phyloP scores from a whole-genome alignment of 306 rosid genomes.

The Vachellia collinsii region DNA sequence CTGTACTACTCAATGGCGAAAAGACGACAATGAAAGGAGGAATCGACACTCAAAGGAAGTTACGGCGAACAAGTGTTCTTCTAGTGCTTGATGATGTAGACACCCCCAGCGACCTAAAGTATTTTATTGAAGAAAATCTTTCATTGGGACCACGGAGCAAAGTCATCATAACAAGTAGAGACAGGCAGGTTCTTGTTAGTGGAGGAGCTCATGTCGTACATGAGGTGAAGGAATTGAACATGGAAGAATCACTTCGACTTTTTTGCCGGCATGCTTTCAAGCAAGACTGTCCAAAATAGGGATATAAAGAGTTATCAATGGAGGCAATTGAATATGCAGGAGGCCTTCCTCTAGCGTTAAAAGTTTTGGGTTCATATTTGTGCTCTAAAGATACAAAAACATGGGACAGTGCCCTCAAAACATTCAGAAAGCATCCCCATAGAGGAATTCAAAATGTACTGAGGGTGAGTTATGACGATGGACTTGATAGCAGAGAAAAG shows the following conservation, averaged over 20 bases:
- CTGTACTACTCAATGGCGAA: not conserved
- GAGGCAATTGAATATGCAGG: not conserved
- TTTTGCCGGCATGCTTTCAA: not conserved
- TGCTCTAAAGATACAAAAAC: not conserved
- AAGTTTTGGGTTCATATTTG: not conserved
- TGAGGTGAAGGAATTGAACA: not conserved
- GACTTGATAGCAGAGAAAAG: not conserved
- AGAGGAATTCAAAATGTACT: not conserved
- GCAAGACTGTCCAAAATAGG: not conserved
- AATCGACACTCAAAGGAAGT: not conserved
- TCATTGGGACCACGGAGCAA: not conserved
- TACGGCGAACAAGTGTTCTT: constrained; percentile 11
- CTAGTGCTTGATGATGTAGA: constrained; percentile 36
- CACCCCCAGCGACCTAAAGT: not conserved
- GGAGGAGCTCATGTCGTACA: not conserved
- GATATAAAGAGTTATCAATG: not conserved
- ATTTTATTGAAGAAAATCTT: not conserved
- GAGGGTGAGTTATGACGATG: not conserved
- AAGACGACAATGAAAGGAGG: not conserved
- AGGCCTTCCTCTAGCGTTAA: not conserved
- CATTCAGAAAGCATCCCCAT: not conserved
- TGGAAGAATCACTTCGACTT: not conserved
- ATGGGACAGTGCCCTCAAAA: not conserved
- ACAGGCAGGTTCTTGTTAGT: not conserved
- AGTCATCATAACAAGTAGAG: not conserved